phyloP scores from a whole-genome alignment of 2,329 filamentous ascomycete genomes.

The Apiospora rasikravindrae region DNA sequence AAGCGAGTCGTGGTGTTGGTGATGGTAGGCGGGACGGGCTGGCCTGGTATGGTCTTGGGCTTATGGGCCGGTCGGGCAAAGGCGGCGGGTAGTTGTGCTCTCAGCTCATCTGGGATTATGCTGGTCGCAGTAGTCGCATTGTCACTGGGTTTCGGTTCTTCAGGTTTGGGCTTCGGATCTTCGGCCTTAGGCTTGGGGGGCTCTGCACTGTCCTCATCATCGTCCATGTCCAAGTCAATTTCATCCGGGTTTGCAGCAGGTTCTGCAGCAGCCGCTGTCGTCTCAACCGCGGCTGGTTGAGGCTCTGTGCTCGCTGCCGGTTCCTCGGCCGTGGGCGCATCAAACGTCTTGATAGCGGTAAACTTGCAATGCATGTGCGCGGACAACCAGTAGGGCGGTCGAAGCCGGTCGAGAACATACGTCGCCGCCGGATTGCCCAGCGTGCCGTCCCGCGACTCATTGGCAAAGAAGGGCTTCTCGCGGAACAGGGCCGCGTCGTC shows the following conservation, averaged over 20 bases:
- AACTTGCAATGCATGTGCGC: conserved; percentile 94
- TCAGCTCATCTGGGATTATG: conserved; percentile 66
- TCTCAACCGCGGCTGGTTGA: not conserved
- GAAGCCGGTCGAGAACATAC: conserved; percentile 79
- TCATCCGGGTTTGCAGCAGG: conserved; percentile 64
- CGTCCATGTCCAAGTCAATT: conserved; percentile 71
- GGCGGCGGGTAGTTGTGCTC: conserved; percentile 76
- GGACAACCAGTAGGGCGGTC: conserved; percentile 89
- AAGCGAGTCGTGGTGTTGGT: conserved; percentile 82
- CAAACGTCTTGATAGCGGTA: conserved; percentile 68
- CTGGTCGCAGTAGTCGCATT: conserved; percentile 14
- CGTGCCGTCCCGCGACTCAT: conserved; percentile 75
- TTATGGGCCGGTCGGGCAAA: conserved; percentile 58
- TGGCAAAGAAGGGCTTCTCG: conserved; percentile 75
- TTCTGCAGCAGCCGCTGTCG: not conserved
- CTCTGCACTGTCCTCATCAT: conserved; percentile 37
- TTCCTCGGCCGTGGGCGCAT: conserved; percentile 20
- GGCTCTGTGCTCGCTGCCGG: conserved; percentile 17
- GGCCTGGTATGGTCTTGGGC: conserved; percentile 51
- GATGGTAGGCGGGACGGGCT: conserved; percentile 73
- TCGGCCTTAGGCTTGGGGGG: conserved; percentile 15
- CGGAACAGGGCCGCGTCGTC: conserved; percentile 71
- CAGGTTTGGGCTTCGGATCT: conserved; percentile 21
- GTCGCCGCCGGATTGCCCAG: conserved; percentile 82
- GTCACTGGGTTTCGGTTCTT: conserved; percentile 26